phyloP scores from a whole-genome alignment of 163 green algal species.

The Trebouxiophyceae sp. region DNA sequence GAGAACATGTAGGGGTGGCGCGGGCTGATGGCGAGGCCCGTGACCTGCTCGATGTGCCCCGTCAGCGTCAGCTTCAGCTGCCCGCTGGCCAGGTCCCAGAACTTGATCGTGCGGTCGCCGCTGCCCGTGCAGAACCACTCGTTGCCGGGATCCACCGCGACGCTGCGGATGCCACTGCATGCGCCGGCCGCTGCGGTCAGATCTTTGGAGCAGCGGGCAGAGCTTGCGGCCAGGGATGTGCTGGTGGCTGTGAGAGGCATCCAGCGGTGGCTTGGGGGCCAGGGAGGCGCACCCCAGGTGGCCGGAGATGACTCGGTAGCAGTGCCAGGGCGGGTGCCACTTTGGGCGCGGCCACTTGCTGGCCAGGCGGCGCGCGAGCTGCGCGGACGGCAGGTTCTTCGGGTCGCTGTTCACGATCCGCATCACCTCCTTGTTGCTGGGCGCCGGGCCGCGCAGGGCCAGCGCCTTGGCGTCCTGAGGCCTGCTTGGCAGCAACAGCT shows the following conservation, averaged over 20 bases:
- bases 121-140: slow-evolving; percentile 95
- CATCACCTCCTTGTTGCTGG: slow-evolving; percentile 16
- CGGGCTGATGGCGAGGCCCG: slow-evolving; percentile 74
- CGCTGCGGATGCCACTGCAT: slow-evolving; percentile 14
- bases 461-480: slow-evolving; percentile 5
- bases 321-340: slow-evolving; percentile 95
- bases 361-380: slow-evolving; percentile 62
- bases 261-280: too few species aligned
- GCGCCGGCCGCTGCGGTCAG: neutral
- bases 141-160: slow-evolving; percentile 93
- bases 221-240: neutral
- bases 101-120: slow-evolving; percentile 94
- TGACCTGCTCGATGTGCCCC: slow-evolving; percentile 98
- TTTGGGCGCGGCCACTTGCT: slow-evolving; percentile 86
- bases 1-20: slow-evolving; percentile 99
- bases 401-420: slow-evolving; percentile 11
- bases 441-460: slow-evolving; percentile 2
- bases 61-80: slow-evolving; percentile 96
- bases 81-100: slow-evolving; percentile 93
- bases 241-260: too few species aligned
- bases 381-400: slow-evolving; percentile 54
- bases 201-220: neutral
- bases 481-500: neutral
- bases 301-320: slow-evolving; percentile 93
- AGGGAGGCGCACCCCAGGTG: slow-evolving; percentile 84